Evolutionary conservation across 805 yeast genomes (phyloP).

Genomic region (Saturnispora galanensis): DNA sequence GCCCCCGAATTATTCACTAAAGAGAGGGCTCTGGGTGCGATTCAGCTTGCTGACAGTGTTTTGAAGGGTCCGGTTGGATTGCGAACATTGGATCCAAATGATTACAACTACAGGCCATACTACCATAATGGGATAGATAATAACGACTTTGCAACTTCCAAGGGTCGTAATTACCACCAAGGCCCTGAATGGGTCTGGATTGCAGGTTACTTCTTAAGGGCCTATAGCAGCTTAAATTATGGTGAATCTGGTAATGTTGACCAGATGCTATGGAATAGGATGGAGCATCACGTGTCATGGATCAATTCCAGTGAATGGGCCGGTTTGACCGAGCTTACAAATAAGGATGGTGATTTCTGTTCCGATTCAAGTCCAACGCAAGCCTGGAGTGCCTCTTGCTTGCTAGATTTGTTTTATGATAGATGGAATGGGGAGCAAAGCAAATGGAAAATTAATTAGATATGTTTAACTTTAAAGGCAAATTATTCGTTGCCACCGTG

Average conservation of each 20-base stretch:
- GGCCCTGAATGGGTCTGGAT: slow-evolving; percentile 99
- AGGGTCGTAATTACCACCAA: slow-evolving; percentile 95
- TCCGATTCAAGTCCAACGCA: slow-evolving; percentile 89
- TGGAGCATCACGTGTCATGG: slow-evolving; percentile 61
- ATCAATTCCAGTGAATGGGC: slow-evolving; percentile 78
- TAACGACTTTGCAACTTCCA: slow-evolving; percentile 82
- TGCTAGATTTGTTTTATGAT: slow-evolving; percentile 72
- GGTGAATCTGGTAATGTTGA: background rate
- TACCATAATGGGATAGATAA: slow-evolving; percentile 74
- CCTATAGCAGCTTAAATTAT: slow-evolving; percentile 46
- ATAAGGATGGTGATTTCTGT: slow-evolving; percentile 76
- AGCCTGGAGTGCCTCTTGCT: slow-evolving; percentile 90
- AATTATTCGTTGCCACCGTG: background rate
- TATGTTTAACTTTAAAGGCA: background rate
- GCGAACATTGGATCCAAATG: slow-evolving; percentile 87
- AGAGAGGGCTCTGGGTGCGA: slow-evolving; percentile 50
- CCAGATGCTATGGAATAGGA: slow-evolving; percentile 42
- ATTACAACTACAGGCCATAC: slow-evolving; percentile 84
- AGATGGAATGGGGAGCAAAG: slow-evolving; percentile 30
- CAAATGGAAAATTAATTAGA: background rate
- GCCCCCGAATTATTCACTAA: slow-evolving; percentile 85
- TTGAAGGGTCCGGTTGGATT: slow-evolving; percentile 88
- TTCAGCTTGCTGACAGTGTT: slow-evolving; percentile 58
- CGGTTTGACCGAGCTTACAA: slow-evolving; percentile 86
- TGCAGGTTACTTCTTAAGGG: slow-evolving; percentile 78